Conservation (phyloP, 2,329 filamentous ascomycete genomes). For the Trichothecium roseum region DNA sequence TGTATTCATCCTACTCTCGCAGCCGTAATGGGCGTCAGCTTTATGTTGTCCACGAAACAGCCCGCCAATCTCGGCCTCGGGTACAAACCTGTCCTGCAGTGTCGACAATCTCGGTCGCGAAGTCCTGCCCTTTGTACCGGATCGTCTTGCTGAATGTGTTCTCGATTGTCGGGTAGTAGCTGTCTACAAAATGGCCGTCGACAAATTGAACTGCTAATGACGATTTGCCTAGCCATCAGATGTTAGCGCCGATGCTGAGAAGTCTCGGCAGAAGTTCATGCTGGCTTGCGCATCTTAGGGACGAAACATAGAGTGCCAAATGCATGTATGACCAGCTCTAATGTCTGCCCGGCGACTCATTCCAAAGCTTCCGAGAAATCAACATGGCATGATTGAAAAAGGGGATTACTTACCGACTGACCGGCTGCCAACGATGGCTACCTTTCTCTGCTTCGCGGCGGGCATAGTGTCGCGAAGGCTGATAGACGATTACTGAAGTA, state of each 20-base stretch:
- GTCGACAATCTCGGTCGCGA: constrained; percentile 92
- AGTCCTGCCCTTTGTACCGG: constrained; percentile 86
- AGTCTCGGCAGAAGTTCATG: not conserved
- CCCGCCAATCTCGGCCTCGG: not conserved
- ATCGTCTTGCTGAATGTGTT: constrained; percentile 98
- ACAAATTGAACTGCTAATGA: constrained; percentile 95
- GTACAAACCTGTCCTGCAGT: constrained; percentile 77
- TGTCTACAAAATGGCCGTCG: constrained; percentile 96
- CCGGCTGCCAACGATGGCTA: constrained; percentile 90
- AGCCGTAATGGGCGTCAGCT: too few relatives aligned
- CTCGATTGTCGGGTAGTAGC: constrained; percentile 98
- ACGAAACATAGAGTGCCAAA: too few relatives aligned
- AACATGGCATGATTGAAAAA: too few relatives aligned
- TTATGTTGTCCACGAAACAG: not conserved
- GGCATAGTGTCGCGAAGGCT: constrained; percentile 48
- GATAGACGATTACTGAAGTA: too few relatives aligned
- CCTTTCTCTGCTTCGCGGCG: constrained; percentile 78
- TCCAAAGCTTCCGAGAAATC: too few relatives aligned
- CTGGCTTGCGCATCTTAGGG: too few relatives aligned
- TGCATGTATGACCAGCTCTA: too few relatives aligned
- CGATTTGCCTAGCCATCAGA: constrained; percentile 64
- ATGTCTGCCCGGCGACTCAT: too few relatives aligned
- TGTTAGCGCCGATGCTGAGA: not conserved
- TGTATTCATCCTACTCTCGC: constrained; percentile 67
- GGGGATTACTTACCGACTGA: constrained; percentile 51